These are phyloP conservation scores for Cystofilobasidium ferigula DNA, from an alignment of 768 basidiomycete species.

Conservation along the genomic window DNA sequence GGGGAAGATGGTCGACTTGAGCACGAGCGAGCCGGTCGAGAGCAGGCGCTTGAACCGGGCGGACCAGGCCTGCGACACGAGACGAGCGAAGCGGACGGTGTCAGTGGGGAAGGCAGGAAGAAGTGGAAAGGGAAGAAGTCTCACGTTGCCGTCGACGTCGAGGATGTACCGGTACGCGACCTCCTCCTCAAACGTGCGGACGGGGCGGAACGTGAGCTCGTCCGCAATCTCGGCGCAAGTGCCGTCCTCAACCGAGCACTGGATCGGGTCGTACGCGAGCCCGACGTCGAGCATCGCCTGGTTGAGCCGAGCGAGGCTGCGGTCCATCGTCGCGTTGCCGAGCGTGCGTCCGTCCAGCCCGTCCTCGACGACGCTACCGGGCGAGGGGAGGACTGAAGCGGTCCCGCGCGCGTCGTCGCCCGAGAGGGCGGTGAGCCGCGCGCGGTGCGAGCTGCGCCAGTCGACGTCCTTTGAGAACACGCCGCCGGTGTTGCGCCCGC, in stretches of 20 bases:
- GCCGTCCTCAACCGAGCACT: constrained; percentile 29
- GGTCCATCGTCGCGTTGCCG: constrained; percentile 7
- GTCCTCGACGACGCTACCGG: neutral
- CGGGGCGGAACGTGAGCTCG: constrained; percentile 12
- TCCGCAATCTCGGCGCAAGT: constrained; percentile 29
- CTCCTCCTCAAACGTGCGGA: constrained; percentile 21
- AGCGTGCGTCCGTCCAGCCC: neutral
- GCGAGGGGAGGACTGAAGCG: constrained; percentile 17
- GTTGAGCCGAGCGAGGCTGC: constrained; percentile 4
- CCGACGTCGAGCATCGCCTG: constrained; percentile 29
- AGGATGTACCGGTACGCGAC: constrained; percentile 17
- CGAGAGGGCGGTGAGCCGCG: constrained; percentile 31
- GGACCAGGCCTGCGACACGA: constrained; percentile 34
- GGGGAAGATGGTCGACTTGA: constrained; percentile 35
- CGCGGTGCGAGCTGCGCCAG: constrained; percentile 34
- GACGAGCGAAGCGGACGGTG: too few species aligned
- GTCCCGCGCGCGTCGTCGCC: neutral
- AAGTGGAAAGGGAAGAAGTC: neutral
- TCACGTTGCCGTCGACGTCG: constrained; percentile 10
- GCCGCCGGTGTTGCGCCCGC: constrained; percentile 33
- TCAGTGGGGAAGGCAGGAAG: neutral
- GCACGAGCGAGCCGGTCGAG: constrained; percentile 34
- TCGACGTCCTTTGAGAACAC: constrained; percentile 27
- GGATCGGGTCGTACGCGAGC: constrained; percentile 32
- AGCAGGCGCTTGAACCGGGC: constrained; percentile 39